Percentiles rank a stretch among this genome's conserved stretches.
phyloP scores from a whole-genome alignment of 805 yeast genomes.

The Brettanomyces naardenensis region DNA sequence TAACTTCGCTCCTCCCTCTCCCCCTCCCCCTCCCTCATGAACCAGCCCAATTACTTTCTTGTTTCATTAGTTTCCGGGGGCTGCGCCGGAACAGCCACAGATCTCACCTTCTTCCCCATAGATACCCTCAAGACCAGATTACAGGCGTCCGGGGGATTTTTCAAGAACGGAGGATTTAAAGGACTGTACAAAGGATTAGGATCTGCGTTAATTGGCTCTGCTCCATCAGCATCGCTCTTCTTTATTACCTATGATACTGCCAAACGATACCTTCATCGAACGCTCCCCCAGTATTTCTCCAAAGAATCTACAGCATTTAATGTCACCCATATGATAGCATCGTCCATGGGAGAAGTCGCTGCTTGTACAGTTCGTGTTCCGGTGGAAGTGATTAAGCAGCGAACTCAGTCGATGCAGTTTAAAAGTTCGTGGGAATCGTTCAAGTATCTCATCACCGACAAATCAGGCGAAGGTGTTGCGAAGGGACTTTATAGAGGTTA shows the following conservation, averaged over 20 bases:
- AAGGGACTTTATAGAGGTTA: conserved; percentile 89
- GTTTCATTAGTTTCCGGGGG: conserved; percentile 58
- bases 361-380: conserved; percentile 96
- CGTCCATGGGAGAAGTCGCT: conserved; percentile 84
- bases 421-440: conserved; percentile 61
- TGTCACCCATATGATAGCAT: conserved; percentile 74
- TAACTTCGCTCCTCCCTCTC: neutral
- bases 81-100: conserved; percentile 94
- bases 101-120: conserved; percentile 89
- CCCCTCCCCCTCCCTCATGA: neutral
- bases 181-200: conserved; percentile 93
- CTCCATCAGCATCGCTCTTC: conserved; percentile 78
- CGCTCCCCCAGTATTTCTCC: conserved; percentile 12
- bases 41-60: conserved; percentile 1
- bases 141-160: conserved; percentile 94
- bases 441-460: conserved; percentile 48
- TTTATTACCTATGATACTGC: conserved; percentile 78
- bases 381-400: conserved; percentile 90
- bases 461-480: conserved; percentile 69
- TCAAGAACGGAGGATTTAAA: conserved; percentile 83
- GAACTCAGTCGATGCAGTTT: conserved; percentile 71
- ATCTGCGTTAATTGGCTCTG: conserved; percentile 88
- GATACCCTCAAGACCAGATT: conserved; percentile 91
- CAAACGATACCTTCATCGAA: conserved; percentile 32
- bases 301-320: conserved; percentile 26